Evolutionary conservation across 495 filamentous ascomycete genomes (phyloP).

Genomic region (Trypethelium eluteriae): DNA sequence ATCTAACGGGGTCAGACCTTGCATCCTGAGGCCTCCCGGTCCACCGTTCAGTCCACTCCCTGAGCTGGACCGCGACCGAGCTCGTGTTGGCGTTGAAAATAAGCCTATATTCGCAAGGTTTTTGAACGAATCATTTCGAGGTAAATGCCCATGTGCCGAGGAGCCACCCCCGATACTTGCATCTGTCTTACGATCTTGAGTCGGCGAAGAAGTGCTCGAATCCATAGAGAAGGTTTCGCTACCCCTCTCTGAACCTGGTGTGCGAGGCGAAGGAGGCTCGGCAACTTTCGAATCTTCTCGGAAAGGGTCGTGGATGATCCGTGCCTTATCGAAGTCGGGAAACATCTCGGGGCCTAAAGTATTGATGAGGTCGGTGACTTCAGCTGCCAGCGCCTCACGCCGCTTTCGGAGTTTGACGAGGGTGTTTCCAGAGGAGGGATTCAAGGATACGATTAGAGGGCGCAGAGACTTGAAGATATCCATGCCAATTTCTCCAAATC

Average conservation of each 20-base stretch:
- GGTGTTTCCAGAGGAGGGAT: constrained; percentile 74
- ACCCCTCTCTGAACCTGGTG: constrained; percentile 8
- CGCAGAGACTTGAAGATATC: constrained; percentile 93
- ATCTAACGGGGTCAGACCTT: constrained; percentile 65
- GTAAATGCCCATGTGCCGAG: constrained; percentile 48
- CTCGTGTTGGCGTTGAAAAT: constrained; percentile 70
- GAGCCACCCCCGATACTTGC: constrained; percentile 32
- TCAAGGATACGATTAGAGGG: constrained; percentile 80
- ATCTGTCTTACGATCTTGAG: constrained; percentile 2
- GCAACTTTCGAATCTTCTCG: not conserved
- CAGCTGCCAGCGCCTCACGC: constrained; percentile 63
- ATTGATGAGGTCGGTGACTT: constrained; percentile 89
- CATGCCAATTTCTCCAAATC: constrained; percentile 96
- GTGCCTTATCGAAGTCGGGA: constrained; percentile 82
- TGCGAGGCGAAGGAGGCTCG: constrained; percentile 14
- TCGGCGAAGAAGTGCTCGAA: constrained; percentile 19
- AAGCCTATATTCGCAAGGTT: constrained; percentile 79
- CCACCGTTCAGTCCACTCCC: constrained; percentile 51
- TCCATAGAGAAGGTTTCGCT: constrained; percentile 19
- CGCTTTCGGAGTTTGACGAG: constrained; percentile 68
- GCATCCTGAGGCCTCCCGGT: constrained; percentile 54
- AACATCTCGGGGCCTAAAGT: constrained; percentile 93
- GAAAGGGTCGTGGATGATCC: constrained; percentile 60
- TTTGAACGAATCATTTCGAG: constrained; percentile 85
- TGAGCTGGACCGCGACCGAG: constrained; percentile 61